phyloP scores from a whole-genome alignment of 169 alveolate species.

The Cardiosporidium cionae region DNA sequence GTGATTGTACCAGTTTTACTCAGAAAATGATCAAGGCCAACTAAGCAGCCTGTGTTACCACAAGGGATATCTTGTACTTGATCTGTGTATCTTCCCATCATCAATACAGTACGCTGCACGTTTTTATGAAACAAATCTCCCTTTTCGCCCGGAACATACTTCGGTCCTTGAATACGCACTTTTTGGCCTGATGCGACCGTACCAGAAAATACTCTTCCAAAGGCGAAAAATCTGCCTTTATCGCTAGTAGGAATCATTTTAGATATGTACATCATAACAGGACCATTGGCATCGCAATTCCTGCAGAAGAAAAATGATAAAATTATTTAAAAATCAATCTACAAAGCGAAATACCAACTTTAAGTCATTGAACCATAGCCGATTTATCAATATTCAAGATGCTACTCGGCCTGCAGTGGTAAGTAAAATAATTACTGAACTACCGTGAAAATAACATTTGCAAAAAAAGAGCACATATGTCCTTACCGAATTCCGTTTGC shows the following conservation, averaged over 20 bases:
- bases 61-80: constrained; percentile 97
- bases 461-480: too few relatives aligned
- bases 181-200: constrained; percentile 89
- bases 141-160: constrained; percentile 96
- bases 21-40: constrained; percentile 96
- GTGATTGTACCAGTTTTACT: constrained; percentile 97
- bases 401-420: too few relatives aligned
- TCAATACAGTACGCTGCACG: constrained; percentile 95
- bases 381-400: too few relatives aligned
- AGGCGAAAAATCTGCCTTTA: constrained; percentile 98
- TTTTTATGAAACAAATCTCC: constrained; percentile 88
- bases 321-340: too few relatives aligned
- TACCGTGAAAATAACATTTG: too few relatives aligned
- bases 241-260: constrained; percentile 99
- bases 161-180: constrained; percentile 98
- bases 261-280: constrained; percentile 97
- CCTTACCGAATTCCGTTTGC: constrained; percentile 88
- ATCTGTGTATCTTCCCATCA: constrained; percentile 95
- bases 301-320: too few relatives aligned
- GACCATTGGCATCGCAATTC: constrained; percentile 96
- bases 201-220: constrained; percentile 99
- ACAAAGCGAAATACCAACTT: too few relatives aligned
- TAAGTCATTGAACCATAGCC: too few relatives aligned
- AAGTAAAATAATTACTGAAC: too few relatives aligned
- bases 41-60: constrained; percentile 97